Evolutionary conservation across 2,329 filamentous ascomycete genomes (phyloP), one percentile per base, ranked within the genome.

Genomic region (Colletotrichum graminicola): DNA sequence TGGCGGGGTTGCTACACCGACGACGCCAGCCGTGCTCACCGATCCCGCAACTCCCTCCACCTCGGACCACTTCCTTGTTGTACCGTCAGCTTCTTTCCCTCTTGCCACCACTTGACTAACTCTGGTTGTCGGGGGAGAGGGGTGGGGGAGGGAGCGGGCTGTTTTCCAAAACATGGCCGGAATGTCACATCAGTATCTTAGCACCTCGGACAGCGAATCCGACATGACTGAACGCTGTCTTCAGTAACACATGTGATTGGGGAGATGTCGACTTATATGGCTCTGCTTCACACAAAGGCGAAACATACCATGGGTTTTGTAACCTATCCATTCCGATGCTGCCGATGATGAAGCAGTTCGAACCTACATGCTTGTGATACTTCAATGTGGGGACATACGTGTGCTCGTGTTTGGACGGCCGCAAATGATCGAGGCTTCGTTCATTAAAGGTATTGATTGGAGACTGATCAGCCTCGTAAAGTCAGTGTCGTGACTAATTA

Each of bases 401-500:
- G 32, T 8, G 36, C 6, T 39, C 12, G 12, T 39, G n/a, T 41
- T 41, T 41, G 5, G 16, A 18, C n/a, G 12, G n/a, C 55, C 14
- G 23, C 34, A 16, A 57, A 57, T n/a, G 3, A 36, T 10, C 10
- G 34, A 36, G 34, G n/a, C 29, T 11, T 39, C 26, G 47, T 32
- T 63, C 26, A 56, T 70, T 66, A 41, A 47, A 39, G 29, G 18
- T 54, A 36, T 64, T 51, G 23, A 26, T 39, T 43, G 41, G 34
- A 51, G 66, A 57, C 66, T 52, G 23, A 47, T 5, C 32, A 57
- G 52, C 67, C 47, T 45, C 43, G 26, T 11, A 7, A 36, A 60
- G 26, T 47, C 39, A 65, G 62, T 41, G 41, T 55, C 62, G 45
- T 66, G 18, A 60, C 62, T 66, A 70, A 41, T 49, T 70, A 49